Evolutionary conservation across 202 grass and related monocot genomes (phyloP), one percentile per base, ranked within the genome.

Genomic region (Cymbopogon flexuosus): DNA sequence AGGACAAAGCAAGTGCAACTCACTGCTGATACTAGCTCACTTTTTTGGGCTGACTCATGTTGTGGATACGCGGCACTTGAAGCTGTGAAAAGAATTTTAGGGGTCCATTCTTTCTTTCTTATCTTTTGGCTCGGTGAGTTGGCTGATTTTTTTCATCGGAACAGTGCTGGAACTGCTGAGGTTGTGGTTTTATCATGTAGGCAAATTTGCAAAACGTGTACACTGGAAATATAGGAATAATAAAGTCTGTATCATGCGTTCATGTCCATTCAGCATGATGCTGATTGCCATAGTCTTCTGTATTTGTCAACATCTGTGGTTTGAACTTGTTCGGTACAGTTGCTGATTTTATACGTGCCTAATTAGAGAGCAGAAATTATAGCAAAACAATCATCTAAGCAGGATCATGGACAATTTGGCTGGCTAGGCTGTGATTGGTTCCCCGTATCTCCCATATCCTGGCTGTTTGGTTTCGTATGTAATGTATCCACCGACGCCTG

Each of bases 191-290:
- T 47, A 47, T 47, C 4, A 47, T 47, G 45, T 47, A 47, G 45
- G 45, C 13, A 47, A 47, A 47, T 15, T 47, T 47, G 45, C 45
- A 47, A 47, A 47, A 47, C 5, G 45, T 47, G 45, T 47, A 47
- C 88, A 83, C 57, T 49, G 27, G 19, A 71, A 76, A 81, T 70
- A 65, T 83, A 80, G 80, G 80, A 81, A 70, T 21, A 83, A 90
- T 79, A 86, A 76, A 90, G 54, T 54, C 7, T 79, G 79, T 83
- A 47, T 70, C 74, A 39, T 5, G 41, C 4, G 6, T 21, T 13
- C 31, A 62, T 61, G 22, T 8, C 22, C 23, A 29, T 27, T 59
- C 12, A 59, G 72, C 33, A 59, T 22, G 0, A 4, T 62, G 59
- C 10, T 5, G 22, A 12, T 59, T 27, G 19, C 22, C 8, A 9